These are phyloP conservation scores for Candida verbasci DNA, from an alignment of 805 yeast genomes.

Conservation along the genomic window DNA sequence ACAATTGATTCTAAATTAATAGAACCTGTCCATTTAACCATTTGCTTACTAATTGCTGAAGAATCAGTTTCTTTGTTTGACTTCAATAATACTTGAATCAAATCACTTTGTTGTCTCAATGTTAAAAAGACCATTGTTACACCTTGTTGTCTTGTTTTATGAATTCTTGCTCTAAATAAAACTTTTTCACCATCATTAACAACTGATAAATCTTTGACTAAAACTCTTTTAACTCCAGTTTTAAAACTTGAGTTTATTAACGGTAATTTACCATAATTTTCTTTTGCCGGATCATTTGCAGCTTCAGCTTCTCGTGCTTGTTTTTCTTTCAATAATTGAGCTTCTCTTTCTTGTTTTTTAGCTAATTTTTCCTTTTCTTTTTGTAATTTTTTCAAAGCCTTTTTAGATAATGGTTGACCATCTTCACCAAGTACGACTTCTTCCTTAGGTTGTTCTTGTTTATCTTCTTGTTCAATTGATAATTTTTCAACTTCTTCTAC, in stretches of 20 bases:
- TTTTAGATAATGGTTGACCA: slow-evolving; percentile 87
- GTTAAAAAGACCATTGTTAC: slow-evolving; percentile 89
- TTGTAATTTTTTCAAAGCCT: slow-evolving; percentile 90
- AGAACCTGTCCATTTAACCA: slow-evolving; percentile 93
- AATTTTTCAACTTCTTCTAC: slow-evolving; percentile 22
- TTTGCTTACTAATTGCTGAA: slow-evolving; percentile 71
- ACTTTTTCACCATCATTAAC: slow-evolving; percentile 72
- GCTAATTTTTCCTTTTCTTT: slow-evolving; percentile 89
- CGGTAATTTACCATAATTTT: slow-evolving; percentile 85
- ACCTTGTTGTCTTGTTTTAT: slow-evolving; percentile 91
- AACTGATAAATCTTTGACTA: slow-evolving; percentile 53
- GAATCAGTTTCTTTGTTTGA: slow-evolving; percentile 57
- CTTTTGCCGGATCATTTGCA: slow-evolving; percentile 83
- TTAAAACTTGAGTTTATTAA: slow-evolving; percentile 72
- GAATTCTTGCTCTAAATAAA: slow-evolving; percentile 89
- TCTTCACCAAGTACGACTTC: slow-evolving; percentile 51
- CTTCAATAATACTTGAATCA: slow-evolving; percentile 81
- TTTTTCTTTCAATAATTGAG: slow-evolving; percentile 78
- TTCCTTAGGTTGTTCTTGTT: slow-evolving; percentile 19
- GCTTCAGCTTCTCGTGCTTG: slow-evolving; percentile 66
- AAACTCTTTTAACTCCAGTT: slow-evolving; percentile 61
- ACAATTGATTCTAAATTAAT: slow-evolving; percentile 89
- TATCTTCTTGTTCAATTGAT: slow-evolving; percentile 12
- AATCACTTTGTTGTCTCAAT: slow-evolving; percentile 81
- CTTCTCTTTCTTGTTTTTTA: slow-evolving; percentile 91